A percentile compares a stretch with the other conserved stretches of the same genome.
Conservation (phyloP, 2,329 filamentous ascomycete genomes). For the Sclerotinia sclerotiorum region DNA sequence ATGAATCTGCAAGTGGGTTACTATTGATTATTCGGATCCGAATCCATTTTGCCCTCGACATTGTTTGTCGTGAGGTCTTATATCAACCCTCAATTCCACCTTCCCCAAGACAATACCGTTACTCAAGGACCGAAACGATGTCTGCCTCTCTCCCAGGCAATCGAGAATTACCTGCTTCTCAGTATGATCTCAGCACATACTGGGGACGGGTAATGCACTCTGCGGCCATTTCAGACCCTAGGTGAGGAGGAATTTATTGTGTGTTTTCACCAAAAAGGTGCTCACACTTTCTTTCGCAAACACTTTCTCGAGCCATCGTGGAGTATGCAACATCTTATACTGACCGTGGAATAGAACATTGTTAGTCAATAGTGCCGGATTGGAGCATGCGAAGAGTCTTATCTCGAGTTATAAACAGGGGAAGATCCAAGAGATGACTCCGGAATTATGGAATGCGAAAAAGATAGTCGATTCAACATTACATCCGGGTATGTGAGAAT, state of each 20-base stretch:
- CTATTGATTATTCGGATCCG: slow-evolving; percentile 10
- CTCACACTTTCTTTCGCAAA: slow-evolving; percentile 25
- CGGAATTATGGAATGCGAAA: slow-evolving; percentile 91
- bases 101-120: background rate
- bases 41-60: background rate
- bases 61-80: background rate
- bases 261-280: slow-evolving; percentile 34
- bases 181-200: slow-evolving; percentile 90
- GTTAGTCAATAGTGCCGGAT: slow-evolving; percentile 71
- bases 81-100: slow-evolving; percentile 6
- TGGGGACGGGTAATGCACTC: slow-evolving; percentile 92
- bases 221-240: slow-evolving; percentile 87
- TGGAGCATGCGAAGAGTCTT: slow-evolving; percentile 82
- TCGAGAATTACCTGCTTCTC: slow-evolving; percentile 85
- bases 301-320: background rate
- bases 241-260: slow-evolving; percentile 59
- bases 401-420: slow-evolving; percentile 86
- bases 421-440: slow-evolving; percentile 75
- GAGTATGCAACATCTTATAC: slow-evolving; percentile 23
- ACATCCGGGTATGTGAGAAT: slow-evolving; percentile 71
- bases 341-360: slow-evolving; percentile 65
- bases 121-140: slow-evolving; percentile 46
- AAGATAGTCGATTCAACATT: slow-evolving; percentile 96
- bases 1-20: background rate
- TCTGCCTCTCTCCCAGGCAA: slow-evolving; percentile 64